Conservation (phyloP, 1,284 basidiomycete species). For the Macrocystidia cucumis region DNA sequence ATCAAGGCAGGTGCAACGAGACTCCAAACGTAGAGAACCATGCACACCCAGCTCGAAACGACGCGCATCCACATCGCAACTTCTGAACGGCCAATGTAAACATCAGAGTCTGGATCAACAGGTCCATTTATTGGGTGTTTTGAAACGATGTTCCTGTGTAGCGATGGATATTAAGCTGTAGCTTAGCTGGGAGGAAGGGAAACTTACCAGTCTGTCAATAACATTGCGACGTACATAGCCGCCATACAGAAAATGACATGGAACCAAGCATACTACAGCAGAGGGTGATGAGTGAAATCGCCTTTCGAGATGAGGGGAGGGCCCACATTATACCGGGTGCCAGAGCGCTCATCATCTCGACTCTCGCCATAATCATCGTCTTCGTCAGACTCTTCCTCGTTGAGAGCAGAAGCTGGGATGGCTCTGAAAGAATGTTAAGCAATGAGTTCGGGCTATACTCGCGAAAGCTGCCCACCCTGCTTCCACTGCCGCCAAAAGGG, state of each 20-base stretch:
- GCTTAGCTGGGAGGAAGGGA: conserved; percentile 5
- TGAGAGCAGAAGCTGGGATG: conserved; percentile 87
- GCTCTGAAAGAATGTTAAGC: conserved; percentile 43
- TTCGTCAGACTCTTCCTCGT: conserved; percentile 76
- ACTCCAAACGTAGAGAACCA: conserved; percentile 87
- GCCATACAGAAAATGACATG: conserved; percentile 96
- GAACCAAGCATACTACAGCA: conserved; percentile 89
- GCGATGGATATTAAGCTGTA: neutral
- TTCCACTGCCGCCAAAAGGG: conserved; percentile 91
- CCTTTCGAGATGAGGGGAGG: conserved; percentile 1
- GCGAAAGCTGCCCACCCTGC: conserved; percentile 56
- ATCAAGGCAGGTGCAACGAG: conserved; percentile 83
- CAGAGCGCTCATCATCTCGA: conserved; percentile 88
- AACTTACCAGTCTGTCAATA: conserved; percentile 95
- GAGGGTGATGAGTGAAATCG: conserved; percentile 6
- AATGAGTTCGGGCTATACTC: neutral
- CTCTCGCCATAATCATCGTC: conserved; percentile 70
- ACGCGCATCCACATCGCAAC: conserved; percentile 99
- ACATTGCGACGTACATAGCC: conserved; percentile 96
- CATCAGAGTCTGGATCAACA: conserved; percentile 57
- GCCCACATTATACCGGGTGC: conserved; percentile 94
- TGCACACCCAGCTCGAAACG: conserved; percentile 93
- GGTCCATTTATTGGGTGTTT: conserved; percentile 35
- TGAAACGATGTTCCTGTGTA: conserved; percentile 66
- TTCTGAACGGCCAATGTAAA: conserved; percentile 93